Conservation (phyloP, 192 early-diverging fungal genomes). For the Phycomyces blakesleeanus region DNA sequence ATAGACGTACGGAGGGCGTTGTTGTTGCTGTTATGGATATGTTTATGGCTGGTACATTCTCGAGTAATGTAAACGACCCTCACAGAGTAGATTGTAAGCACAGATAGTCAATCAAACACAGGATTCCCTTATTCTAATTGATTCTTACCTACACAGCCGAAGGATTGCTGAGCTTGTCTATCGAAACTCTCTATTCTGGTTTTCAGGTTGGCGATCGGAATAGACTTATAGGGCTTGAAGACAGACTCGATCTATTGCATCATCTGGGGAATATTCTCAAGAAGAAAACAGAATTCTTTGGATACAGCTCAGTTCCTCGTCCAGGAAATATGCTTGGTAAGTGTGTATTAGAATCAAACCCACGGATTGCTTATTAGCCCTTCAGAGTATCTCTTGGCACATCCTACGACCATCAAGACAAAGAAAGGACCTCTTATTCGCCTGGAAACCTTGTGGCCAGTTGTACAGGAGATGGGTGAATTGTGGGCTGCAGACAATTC, state of each 20-base stretch:
- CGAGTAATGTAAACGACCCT: slow-evolving; percentile 51
- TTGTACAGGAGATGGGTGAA: slow-evolving; percentile 71
- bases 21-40: slow-evolving; percentile 80
- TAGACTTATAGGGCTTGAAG: slow-evolving; percentile 73
- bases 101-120: slow-evolving; percentile 48
- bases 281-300: slow-evolving; percentile 56
- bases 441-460: slow-evolving; percentile 74
- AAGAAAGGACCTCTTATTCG: slow-evolving; percentile 39
- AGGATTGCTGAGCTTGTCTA: slow-evolving; percentile 90
- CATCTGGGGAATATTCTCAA: slow-evolving; percentile 61
- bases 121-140: slow-evolving; percentile 40
- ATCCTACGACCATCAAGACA: slow-evolving; percentile 44
- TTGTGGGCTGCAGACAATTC: slow-evolving; percentile 81
- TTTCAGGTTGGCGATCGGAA: slow-evolving; percentile 79
- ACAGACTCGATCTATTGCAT: slow-evolving; percentile 65
- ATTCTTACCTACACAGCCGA: slow-evolving; percentile 74
- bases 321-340: slow-evolving; percentile 81
- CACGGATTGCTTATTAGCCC: background rate
- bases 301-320: slow-evolving; percentile 46
- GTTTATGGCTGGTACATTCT: slow-evolving; percentile 79
- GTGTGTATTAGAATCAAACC: too few species aligned
- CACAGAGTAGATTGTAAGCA: slow-evolving; percentile 73
- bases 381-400: slow-evolving; percentile 58
- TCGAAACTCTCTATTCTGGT: slow-evolving; percentile 36
- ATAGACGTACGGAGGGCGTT: slow-evolving; percentile 76